phyloP scores from a whole-genome alignment of 192 early-diverging fungal genomes.

The Dissophora globulifera region DNA sequence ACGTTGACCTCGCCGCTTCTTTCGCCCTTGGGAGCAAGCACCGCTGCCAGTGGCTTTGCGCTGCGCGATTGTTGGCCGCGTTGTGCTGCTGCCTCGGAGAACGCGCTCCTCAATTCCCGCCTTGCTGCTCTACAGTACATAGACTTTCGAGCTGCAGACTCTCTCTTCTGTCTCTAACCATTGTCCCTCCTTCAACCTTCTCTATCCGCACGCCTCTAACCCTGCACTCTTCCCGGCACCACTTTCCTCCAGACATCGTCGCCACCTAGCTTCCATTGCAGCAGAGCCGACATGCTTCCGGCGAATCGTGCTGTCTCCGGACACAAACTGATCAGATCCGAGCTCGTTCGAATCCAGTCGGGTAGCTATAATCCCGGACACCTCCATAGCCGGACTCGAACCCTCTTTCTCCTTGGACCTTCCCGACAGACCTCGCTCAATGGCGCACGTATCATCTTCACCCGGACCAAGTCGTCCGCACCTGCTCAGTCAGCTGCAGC shows the following conservation, averaged over 20 bases:
- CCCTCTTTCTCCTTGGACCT: not conserved
- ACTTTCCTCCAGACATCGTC: constrained; percentile 4
- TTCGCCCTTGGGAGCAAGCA: too few relatives aligned
- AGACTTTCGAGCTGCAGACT: too few relatives aligned
- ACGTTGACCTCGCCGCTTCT: too few relatives aligned
- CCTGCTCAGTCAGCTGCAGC: constrained; percentile 11
- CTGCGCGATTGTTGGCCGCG: not conserved
- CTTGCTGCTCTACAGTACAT: too few relatives aligned
- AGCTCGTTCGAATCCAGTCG: constrained; percentile 10
- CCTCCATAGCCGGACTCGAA: not conserved
- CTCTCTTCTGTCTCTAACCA: too few relatives aligned
- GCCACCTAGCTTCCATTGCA: not conserved
- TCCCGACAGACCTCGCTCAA: constrained; percentile 1
- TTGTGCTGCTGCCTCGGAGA: not conserved
- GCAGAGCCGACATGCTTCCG: constrained; percentile 11
- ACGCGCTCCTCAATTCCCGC: too few relatives aligned
- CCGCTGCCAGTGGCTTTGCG: not conserved
- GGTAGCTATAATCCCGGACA: constrained; percentile 7
- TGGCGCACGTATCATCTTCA: constrained; percentile 35
- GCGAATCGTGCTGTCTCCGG: constrained; percentile 30
- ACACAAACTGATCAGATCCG: constrained; percentile 47
- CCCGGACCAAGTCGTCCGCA: constrained; percentile 32
- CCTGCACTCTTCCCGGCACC: too few relatives aligned
- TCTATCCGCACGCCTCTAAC: too few relatives aligned
- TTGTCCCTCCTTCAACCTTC: too few relatives aligned